phyloP scores from a whole-genome alignment of 352 stramenopile genomes.

The Globisporangium nunn region DNA sequence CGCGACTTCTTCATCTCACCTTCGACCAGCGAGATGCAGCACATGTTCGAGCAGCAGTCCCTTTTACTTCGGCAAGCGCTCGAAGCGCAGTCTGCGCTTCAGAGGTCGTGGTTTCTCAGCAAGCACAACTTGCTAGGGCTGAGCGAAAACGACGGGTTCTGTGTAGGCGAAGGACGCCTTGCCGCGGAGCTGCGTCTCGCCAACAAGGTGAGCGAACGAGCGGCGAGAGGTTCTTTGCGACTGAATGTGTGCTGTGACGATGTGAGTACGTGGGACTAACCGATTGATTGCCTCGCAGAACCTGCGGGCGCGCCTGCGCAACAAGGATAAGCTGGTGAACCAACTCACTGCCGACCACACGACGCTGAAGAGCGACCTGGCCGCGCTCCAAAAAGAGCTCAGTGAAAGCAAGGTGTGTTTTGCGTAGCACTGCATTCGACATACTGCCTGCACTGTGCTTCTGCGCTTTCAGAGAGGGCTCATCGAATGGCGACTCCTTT shows the following conservation, averaged over 20 bases:
- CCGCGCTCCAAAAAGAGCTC: conserved; percentile 54
- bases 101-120: conserved; percentile 70
- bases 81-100: conserved; percentile 65
- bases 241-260: neutral
- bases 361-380: conserved; percentile 42
- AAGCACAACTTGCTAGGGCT: conserved; percentile 68
- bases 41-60: conserved; percentile 86
- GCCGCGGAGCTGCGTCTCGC: conserved; percentile 73
- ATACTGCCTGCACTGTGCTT: conserved; percentile 2
- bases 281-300: conserved; percentile 34
- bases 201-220: conserved; percentile 75
- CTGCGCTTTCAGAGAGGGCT: too few species aligned
- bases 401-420: conserved; percentile 44
- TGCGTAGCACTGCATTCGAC: conserved; percentile 7
- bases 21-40: conserved; percentile 83
- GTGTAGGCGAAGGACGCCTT: conserved; percentile 74
- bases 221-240: neutral
- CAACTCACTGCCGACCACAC: conserved; percentile 74
- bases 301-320: conserved; percentile 61
- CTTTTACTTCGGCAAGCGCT: conserved; percentile 56
- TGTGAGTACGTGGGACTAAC: neutral
- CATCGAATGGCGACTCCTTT: neutral
- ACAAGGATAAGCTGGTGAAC: conserved; percentile 81
- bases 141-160: conserved; percentile 41
- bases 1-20: conserved; percentile 76